phyloP scores from a whole-genome alignment of 257 asterid species.

The Solanum sitiens region DNA sequence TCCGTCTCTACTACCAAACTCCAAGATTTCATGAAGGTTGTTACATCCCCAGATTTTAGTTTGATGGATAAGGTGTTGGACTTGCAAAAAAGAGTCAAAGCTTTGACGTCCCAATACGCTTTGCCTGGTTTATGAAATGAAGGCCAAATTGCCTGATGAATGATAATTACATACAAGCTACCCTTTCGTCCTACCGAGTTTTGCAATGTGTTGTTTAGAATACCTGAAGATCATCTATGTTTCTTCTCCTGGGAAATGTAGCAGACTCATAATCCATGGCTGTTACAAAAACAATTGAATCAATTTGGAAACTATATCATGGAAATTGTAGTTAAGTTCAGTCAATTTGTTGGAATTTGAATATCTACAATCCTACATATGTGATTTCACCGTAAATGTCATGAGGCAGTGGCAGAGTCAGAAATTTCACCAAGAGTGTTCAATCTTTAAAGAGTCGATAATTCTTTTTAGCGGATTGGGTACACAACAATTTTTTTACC shows the following conservation, averaged over 20 bases:
- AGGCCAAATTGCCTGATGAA: neutral
- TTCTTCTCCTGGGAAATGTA: neutral
- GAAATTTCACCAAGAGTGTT: too few species aligned
- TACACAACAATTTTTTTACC: too few species aligned
- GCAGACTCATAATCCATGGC: neutral
- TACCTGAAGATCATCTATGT: neutral
- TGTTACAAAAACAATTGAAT: neutral
- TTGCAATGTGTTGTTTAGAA: neutral
- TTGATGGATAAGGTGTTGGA: conserved; percentile 43
- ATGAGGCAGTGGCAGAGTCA: too few species aligned
- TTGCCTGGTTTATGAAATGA: conserved; percentile 69
- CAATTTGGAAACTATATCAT: neutral
- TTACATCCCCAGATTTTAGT: conserved; percentile 50
- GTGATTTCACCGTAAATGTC: neutral
- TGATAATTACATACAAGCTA: neutral
- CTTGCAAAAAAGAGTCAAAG: conserved; percentile 60
- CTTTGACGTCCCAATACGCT: conserved; percentile 62
- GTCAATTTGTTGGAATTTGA: neutral
- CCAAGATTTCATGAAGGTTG: conserved; percentile 72
- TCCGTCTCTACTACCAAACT: conserved; percentile 61
- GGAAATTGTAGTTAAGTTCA: neutral
- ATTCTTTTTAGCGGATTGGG: too few species aligned
- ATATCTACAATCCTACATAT: neutral
- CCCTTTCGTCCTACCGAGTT: neutral
- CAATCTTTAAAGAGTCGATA: too few species aligned